Percentiles rank a stretch among this genome's conserved stretches.
phyloP scores from a whole-genome alignment of 371 early-diverging fungal species.

The Entomophthora muscae region DNA sequence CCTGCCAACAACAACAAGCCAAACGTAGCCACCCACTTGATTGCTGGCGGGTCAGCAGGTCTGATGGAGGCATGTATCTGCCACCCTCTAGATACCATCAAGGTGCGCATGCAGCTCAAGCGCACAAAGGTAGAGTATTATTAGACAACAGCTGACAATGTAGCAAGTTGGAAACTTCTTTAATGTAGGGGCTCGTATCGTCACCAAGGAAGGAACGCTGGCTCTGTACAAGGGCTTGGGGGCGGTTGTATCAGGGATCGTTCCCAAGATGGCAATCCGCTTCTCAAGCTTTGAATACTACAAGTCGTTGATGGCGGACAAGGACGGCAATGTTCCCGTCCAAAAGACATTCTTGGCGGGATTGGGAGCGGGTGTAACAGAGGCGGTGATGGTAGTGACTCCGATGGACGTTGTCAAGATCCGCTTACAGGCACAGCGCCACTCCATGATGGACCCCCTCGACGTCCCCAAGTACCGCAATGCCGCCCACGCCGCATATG shows the following conservation, averaged over 20 bases:
- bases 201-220: conserved; percentile 69
- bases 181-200: conserved; percentile 67
- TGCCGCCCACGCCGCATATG: conserved; percentile 80
- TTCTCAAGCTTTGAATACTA: conserved; percentile 90
- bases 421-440: conserved; percentile 88
- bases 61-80: conserved; percentile 83
- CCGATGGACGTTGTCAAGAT: conserved; percentile 97
- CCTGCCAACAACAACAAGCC: too few species aligned
- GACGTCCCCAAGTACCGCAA: conserved; percentile 94
- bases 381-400: conserved; percentile 89
- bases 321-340: conserved; percentile 46
- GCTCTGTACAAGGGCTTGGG: conserved; percentile 95
- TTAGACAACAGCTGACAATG: conserved; percentile 10
- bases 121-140: conserved; percentile 13
- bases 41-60: conserved; percentile 89
- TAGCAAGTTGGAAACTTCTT: conserved; percentile 45
- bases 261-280: conserved; percentile 97
- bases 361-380: conserved; percentile 88
- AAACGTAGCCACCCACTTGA: conserved; percentile 36
- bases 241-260: conserved; percentile 94
- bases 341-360: conserved; percentile 82
- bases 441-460: conserved; percentile 89
- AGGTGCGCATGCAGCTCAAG: conserved; percentile 79
- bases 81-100: conserved; percentile 96
- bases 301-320: conserved; percentile 64